phyloP scores from a whole-genome alignment of 2,329 filamentous ascomycete genomes.

The Hypoxylon sp. region DNA sequence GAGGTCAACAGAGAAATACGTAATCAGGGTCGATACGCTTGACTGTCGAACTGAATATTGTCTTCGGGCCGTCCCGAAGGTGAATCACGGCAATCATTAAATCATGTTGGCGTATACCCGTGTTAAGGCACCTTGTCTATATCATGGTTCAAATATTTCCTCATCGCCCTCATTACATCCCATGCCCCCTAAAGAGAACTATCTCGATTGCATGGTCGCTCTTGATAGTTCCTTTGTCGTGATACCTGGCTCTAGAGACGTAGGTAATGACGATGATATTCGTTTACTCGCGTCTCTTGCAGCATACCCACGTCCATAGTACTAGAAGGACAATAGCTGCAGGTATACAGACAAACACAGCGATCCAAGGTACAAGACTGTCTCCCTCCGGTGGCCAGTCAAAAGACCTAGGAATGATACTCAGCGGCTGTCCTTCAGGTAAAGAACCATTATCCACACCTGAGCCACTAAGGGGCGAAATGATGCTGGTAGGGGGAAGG shows the following conservation, averaged over 20 bases:
- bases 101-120: not conserved
- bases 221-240: not conserved
- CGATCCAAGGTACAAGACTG: constrained; percentile 38
- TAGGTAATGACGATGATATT: not conserved
- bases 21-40: not conserved
- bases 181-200: not conserved
- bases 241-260: not conserved
- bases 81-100: not conserved
- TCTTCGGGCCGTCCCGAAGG: not conserved
- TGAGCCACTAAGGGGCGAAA: not conserved
- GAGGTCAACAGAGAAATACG: constrained; percentile 8
- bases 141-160: not conserved
- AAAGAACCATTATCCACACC: not conserved
- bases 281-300: constrained; percentile 2
- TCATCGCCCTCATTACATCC: too few relatives aligned
- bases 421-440: not conserved
- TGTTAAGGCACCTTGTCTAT: too few relatives aligned
- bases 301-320: constrained; percentile 17
- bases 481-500: not conserved
- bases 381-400: constrained; percentile 34
- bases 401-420: constrained; percentile 7
- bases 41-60: not conserved
- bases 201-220: not conserved
- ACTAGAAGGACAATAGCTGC: constrained; percentile 23
- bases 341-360: constrained; percentile 23